Conservation (phyloP, 768 basidiomycete genomes). For the Pholiota molesta region DNA sequence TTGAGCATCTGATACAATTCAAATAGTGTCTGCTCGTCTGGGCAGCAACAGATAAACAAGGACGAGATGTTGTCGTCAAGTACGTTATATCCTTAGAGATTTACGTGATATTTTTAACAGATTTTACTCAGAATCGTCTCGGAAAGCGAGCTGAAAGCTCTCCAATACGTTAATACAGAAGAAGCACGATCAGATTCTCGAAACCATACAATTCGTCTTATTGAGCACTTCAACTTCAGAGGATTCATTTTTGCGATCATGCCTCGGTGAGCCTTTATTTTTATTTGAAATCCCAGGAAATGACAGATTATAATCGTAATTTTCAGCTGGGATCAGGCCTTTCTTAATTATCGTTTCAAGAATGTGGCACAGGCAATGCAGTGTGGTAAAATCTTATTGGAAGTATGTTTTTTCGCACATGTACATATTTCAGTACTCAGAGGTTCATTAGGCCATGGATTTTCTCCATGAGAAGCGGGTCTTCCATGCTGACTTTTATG, state of each 20-base stretch:
- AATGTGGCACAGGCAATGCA: neutral
- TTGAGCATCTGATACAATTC: too few species aligned
- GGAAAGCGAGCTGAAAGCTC: neutral
- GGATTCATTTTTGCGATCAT: conserved; percentile 16
- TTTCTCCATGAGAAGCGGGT: conserved; percentile 19
- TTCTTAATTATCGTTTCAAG: neutral
- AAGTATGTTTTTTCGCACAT: neutral
- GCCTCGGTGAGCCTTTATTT: conserved; percentile 13
- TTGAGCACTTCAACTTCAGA: conserved; percentile 14
- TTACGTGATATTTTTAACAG: too few species aligned
- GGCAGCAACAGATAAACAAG: too few species aligned
- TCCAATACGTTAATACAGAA: neutral
- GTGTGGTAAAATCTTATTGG: neutral
- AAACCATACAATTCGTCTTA: conserved; percentile 18
- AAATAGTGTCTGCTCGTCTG: too few species aligned
- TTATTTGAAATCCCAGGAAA: neutral
- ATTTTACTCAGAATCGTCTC: too few species aligned
- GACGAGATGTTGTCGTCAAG: too few species aligned
- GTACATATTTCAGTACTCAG: neutral
- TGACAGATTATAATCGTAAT: neutral
- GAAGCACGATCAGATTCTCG: conserved; percentile 10
- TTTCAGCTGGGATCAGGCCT: conserved; percentile 10
- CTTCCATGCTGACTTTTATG: conserved; percentile 14
- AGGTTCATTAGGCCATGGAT: conserved; percentile 12
- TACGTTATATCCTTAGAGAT: too few species aligned